Percentiles rank a stretch among this genome's conserved stretches.
Conservation (phyloP, 768 basidiomycete genomes). For the Termitomyces sp. region DNA sequence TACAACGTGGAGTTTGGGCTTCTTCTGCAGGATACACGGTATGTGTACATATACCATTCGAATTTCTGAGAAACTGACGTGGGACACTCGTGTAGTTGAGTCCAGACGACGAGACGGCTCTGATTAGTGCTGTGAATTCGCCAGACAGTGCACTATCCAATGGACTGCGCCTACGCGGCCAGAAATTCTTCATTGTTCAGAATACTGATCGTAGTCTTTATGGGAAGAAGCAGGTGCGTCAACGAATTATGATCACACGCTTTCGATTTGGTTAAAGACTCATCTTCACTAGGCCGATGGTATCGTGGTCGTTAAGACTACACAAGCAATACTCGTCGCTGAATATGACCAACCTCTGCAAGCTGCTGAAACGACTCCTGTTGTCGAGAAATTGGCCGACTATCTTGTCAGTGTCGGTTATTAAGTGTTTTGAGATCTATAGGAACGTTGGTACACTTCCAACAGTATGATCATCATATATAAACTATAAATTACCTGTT, state of each 20-base stretch:
- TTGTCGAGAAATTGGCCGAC: slow-evolving; percentile 72
- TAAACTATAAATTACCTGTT: slow-evolving; percentile 12
- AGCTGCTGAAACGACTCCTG: slow-evolving; percentile 57
- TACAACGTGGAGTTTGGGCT: slow-evolving; percentile 78
- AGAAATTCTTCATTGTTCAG: slow-evolving; percentile 72
- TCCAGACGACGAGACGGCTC: slow-evolving; percentile 56
- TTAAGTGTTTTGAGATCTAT: slow-evolving; percentile 28
- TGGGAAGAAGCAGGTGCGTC: slow-evolving; percentile 72
- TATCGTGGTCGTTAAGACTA: slow-evolving; percentile 71
- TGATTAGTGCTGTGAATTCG: slow-evolving; percentile 46
- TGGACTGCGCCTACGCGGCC: slow-evolving; percentile 61
- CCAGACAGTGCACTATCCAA: slow-evolving; percentile 36
- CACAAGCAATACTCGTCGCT: slow-evolving; percentile 78
- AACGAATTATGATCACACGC: neutral
- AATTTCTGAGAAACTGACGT: neutral
- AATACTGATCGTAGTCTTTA: slow-evolving; percentile 54
- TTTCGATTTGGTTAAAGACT: neutral
- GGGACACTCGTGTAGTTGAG: slow-evolving; percentile 44
- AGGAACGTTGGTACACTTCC: neutral
- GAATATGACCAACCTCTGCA: slow-evolving; percentile 67
- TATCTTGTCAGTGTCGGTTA: slow-evolving; percentile 64
- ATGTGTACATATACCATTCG: slow-evolving; percentile 20
- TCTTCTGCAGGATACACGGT: slow-evolving; percentile 54
- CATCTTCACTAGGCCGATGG: slow-evolving; percentile 59
- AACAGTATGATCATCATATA: slow-evolving; percentile 13